Percentiles rank a stretch among this genome's conserved stretches.
Evolutionary conservation across 2,329 filamentous ascomycete genomes (phyloP).

Genomic region (Blastomyces silverae): DNA sequence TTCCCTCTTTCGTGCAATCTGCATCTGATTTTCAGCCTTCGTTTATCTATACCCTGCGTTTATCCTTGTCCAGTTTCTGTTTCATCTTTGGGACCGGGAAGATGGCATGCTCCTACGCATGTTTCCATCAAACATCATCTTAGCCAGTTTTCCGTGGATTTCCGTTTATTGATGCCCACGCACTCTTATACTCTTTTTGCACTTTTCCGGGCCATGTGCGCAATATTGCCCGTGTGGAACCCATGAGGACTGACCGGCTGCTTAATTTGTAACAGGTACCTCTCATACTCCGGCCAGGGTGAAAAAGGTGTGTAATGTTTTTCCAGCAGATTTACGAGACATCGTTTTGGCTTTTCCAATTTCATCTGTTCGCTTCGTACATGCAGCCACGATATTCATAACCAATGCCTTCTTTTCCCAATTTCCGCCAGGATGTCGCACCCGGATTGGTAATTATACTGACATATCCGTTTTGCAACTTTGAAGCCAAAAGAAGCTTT

Average conservation of each 20-base stretch:
- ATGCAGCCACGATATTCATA: background rate
- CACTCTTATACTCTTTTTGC: background rate
- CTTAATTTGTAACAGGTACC: slow-evolving; percentile 10
- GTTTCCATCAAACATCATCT: background rate
- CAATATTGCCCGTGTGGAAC: slow-evolving; percentile 6
- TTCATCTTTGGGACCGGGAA: background rate
- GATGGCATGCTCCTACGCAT: background rate
- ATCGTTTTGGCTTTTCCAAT: slow-evolving; percentile 1
- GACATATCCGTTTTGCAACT: slow-evolving; percentile 4
- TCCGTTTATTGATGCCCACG: background rate
- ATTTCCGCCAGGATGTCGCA: background rate
- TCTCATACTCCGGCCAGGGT: background rate
- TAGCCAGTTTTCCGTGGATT: background rate
- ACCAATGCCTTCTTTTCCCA: background rate
- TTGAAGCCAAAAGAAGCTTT: slow-evolving; percentile 45
- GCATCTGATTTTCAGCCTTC: background rate
- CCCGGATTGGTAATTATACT: background rate
- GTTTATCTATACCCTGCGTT: background rate
- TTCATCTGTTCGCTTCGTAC: background rate
- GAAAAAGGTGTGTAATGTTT: slow-evolving; percentile 10
- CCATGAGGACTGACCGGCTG: background rate
- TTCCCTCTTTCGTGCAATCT: background rate
- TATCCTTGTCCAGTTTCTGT: background rate
- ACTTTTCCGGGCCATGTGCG: background rate
- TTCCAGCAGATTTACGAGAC: background rate